A percentile compares a stretch with the other conserved stretches of the same genome.
Evolutionary conservation across 78 protist genomes (phyloP).

Genomic region (Isochrysis galbana): DNA sequence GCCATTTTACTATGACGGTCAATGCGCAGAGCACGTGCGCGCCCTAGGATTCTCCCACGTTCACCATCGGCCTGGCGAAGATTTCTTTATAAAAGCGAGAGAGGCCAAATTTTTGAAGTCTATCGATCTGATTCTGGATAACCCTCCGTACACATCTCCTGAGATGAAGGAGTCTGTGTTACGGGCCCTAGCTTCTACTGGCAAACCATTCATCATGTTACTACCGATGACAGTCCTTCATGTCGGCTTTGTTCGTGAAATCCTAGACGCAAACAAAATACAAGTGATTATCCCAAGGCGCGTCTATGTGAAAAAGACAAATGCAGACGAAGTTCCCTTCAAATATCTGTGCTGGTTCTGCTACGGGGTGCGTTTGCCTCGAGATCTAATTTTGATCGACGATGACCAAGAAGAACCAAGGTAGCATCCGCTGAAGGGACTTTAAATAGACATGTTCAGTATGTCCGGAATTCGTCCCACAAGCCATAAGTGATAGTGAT

Average conservation of each 20-base stretch:
- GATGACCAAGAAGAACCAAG: neutral
- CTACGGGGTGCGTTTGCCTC: neutral
- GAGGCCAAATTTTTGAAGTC: neutral
- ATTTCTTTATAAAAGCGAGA: neutral
- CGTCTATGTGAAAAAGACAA: neutral
- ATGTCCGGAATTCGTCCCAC: too few relatives aligned
- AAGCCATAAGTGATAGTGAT: too few relatives aligned
- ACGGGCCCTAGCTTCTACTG: neutral
- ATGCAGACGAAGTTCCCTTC: neutral
- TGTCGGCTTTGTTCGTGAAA: neutral
- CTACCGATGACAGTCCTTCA: neutral
- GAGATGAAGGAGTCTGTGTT: constrained; percentile 7
- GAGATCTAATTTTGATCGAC: neutral
- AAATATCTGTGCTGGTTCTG: constrained; percentile 15
- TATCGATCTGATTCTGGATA: neutral
- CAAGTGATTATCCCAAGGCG: neutral
- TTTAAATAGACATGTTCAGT: too few relatives aligned
- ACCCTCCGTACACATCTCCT: neutral
- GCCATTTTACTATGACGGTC: constrained; percentile 22
- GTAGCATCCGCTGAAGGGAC: too few relatives aligned
- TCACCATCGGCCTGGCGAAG: neutral
- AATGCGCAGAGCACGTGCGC: constrained; percentile 17
- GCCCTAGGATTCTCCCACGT: neutral
- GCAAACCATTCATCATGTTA: neutral
- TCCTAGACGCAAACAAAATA: neutral